Evolutionary conservation across 106 monocot species (phyloP).

Genomic region (Dendrobium chrysotoxum): DNA sequence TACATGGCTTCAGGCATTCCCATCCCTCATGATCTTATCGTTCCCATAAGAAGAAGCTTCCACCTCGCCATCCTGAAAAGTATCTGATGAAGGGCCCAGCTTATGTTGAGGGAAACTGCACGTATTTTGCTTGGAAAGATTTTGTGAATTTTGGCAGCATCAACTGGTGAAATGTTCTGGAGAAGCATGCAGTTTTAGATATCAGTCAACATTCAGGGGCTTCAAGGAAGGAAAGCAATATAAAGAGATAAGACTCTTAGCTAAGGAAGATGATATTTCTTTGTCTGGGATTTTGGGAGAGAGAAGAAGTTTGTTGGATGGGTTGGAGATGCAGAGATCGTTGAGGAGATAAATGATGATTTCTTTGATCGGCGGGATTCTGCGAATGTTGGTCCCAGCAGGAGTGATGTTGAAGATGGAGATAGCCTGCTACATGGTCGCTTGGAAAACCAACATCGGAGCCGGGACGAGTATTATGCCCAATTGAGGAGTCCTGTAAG

Average conservation of each 20-base stretch:
- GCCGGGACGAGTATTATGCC: slow-evolving; percentile 3
- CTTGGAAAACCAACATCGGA: neutral
- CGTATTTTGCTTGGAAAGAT: slow-evolving; percentile 82
- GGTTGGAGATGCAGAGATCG: neutral
- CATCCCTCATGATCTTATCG: no score
- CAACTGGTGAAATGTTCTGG: slow-evolving; percentile 61
- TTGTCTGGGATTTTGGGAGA: neutral
- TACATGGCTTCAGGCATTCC: no score
- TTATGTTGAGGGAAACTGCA: slow-evolving; percentile 87
- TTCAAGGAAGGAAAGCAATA: no score
- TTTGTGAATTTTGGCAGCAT: slow-evolving; percentile 88
- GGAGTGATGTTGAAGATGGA: slow-evolving; percentile 3
- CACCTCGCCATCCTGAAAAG: slow-evolving; percentile 83
- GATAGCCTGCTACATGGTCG: no score
- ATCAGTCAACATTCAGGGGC: slow-evolving; percentile 9
- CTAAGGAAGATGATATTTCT: no score
- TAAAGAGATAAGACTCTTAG: no score
- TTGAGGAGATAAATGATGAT: neutral
- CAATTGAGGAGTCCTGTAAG: slow-evolving; percentile 24
- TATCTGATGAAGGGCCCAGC: slow-evolving; percentile 89
- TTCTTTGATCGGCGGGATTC: neutral
- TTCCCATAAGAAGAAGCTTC: slow-evolving; percentile 8
- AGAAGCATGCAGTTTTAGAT: slow-evolving; percentile 68
- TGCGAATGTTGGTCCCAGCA: neutral
- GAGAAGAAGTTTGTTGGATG: neutral